Conservation (phyloP, 768 basidiomycete genomes). For the Cystobasidium tubakii region DNA sequence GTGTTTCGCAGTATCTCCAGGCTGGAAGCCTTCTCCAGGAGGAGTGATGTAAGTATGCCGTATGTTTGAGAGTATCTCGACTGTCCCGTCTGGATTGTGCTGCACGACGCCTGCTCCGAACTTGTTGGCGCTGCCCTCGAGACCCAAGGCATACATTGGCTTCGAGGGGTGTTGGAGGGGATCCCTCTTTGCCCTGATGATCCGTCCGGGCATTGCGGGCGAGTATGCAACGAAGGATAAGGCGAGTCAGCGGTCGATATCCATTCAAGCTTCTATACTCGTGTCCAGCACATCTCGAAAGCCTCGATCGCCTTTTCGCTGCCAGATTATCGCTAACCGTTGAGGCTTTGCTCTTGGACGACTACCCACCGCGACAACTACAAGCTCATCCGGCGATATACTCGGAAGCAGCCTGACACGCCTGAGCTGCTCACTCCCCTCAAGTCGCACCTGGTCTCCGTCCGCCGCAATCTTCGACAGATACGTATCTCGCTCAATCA, state of each 20-base stretch:
- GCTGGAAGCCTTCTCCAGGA: slow-evolving; percentile 94
- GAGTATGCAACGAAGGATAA: neutral
- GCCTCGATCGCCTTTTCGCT: neutral
- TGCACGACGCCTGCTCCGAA: slow-evolving; percentile 87
- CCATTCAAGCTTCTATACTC: neutral
- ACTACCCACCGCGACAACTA: neutral
- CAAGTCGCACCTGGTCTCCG: too few relatives aligned
- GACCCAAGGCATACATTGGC: slow-evolving; percentile 70
- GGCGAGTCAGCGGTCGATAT: too few relatives aligned
- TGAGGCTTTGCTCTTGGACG: neutral
- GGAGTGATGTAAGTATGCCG: slow-evolving; percentile 99
- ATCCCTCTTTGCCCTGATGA: slow-evolving; percentile 7
- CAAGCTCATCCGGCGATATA: neutral
- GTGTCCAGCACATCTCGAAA: neutral
- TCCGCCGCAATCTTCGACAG: neutral
- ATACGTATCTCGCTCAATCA: neutral
- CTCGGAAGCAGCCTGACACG: neutral
- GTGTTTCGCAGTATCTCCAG: slow-evolving; percentile 88
- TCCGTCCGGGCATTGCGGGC: slow-evolving; percentile 15
- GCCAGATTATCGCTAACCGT: neutral
- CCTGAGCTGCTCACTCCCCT: neutral
- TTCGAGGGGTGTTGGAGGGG: slow-evolving; percentile 33
- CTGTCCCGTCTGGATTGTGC: slow-evolving; percentile 63
- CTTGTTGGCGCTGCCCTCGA: slow-evolving; percentile 98
- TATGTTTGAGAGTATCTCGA: slow-evolving; percentile 78